phyloP scores from a whole-genome alignment of 257 asterid species.

The Solanum chaucha region DNA sequence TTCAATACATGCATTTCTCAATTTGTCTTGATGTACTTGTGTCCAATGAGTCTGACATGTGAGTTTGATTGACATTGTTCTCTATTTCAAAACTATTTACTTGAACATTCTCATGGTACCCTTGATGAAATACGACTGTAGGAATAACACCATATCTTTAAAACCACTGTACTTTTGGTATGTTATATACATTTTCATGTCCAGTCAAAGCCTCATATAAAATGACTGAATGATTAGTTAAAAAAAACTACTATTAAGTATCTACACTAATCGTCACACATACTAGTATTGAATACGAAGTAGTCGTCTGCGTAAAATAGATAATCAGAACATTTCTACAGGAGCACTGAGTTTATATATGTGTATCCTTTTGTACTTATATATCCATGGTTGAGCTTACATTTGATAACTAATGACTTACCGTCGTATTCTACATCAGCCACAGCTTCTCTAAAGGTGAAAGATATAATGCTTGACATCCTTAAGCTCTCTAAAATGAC shows the following conservation, averaged over 20 bases:
- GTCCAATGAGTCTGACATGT: not conserved
- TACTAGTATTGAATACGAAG: not conserved
- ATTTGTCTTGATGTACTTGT: not conserved
- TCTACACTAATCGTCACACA: not conserved
- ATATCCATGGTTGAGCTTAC: not conserved
- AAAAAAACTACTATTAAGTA: not conserved
- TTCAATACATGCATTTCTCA: not conserved
- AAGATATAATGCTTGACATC: constrained; percentile 86
- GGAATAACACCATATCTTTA: not conserved
- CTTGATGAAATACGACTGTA: not conserved
- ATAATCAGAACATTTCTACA: not conserved
- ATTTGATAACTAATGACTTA: constrained; percentile 2
- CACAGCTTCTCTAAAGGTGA: constrained; percentile 90
- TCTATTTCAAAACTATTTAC: not conserved
- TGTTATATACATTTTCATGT: not conserved
- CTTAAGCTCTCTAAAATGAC: constrained; percentile 79
- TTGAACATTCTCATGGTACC: not conserved
- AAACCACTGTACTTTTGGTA: not conserved
- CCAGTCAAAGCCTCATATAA: not conserved
- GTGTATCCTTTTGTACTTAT: not conserved
- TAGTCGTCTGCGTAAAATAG: not conserved
- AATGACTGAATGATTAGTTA: not conserved
- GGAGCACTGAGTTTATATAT: not conserved
- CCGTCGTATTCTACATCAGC: constrained; percentile 82
- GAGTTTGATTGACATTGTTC: not conserved